phyloP scores from a whole-genome alignment of 345 rosid species.

The Hypericum perforatum region DNA sequence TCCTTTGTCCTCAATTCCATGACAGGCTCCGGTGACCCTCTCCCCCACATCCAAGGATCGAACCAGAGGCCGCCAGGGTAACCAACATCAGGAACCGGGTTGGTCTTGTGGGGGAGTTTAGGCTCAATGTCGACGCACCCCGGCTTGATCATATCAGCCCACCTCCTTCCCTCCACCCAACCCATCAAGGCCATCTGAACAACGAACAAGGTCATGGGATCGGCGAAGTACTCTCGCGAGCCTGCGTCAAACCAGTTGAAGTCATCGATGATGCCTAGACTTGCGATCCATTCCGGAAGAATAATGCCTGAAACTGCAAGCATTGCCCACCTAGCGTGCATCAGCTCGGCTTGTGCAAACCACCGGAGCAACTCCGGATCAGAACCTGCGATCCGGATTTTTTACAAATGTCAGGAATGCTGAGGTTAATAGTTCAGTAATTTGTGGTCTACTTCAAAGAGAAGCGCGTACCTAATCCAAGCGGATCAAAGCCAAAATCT shows the following conservation, averaged over 20 bases:
- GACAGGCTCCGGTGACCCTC: conserved; percentile 89
- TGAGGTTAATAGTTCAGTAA: not conserved
- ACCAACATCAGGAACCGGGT: conserved; percentile 72
- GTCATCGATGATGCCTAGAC: conserved; percentile 58
- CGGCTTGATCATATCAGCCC: conserved; percentile 87
- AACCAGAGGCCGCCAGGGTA: conserved; percentile 95
- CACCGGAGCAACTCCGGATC: conserved; percentile 79
- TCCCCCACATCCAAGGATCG: conserved; percentile 84
- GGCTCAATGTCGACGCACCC: conserved; percentile 70
- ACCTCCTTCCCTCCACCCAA: conserved; percentile 87
- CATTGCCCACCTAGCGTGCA: conserved; percentile 98
- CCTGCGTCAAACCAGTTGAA: conserved; percentile 91
- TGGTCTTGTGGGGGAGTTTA: conserved; percentile 47
- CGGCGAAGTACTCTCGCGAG: conserved; percentile 59
- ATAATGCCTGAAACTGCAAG: conserved; percentile 77
- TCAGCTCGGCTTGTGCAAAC: conserved; percentile 90
- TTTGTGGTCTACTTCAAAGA: not conserved
- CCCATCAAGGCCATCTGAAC: conserved; percentile 76
- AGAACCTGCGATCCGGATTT: conserved; percentile 37
- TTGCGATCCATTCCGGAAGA: conserved; percentile 71
- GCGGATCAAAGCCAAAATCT: conserved; percentile 86
- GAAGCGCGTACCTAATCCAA: conserved; percentile 54
- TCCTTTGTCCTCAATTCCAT: conserved; percentile 93
- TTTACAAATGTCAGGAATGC: too few species aligned
- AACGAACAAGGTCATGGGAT: conserved; percentile 55